Conservation (phyloP, 768 basidiomycete species). For the Boletus vinaceobasis region DNA sequence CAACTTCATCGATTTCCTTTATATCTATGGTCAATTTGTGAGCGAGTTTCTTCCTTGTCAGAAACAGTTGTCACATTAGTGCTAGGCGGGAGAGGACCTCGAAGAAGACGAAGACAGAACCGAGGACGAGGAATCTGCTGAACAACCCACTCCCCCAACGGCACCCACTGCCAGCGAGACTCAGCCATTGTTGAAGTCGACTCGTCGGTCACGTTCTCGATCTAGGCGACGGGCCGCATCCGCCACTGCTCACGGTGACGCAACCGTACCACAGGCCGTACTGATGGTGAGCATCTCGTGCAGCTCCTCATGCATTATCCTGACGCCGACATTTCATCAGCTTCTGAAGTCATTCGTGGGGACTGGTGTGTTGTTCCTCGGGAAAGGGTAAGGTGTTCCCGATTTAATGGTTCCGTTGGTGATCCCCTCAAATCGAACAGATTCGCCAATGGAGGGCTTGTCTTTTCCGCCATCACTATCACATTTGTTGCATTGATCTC, state of each 20-base stretch:
- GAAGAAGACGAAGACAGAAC: constrained; percentile 78
- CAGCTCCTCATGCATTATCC: neutral
- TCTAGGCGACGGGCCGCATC: constrained; percentile 54
- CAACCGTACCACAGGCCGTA: constrained; percentile 86
- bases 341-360: constrained; percentile 92
- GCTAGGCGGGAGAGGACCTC: constrained; percentile 84
- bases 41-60: constrained; percentile 31
- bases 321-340: constrained; percentile 36
- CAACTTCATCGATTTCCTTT: constrained; percentile 93
- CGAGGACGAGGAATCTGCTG: constrained; percentile 51
- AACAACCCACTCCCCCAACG: constrained; percentile 17
- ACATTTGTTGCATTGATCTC: constrained; percentile 81
- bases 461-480: constrained; percentile 82
- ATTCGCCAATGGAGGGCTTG: constrained; percentile 92
- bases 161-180: constrained; percentile 38
- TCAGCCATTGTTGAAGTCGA: constrained; percentile 51
- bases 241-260: constrained; percentile 72
- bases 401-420: neutral
- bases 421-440: constrained; percentile 36
- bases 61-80: constrained; percentile 1
- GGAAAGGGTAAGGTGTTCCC: constrained; percentile 64
- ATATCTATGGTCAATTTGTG: constrained; percentile 95
- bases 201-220: constrained; percentile 45
- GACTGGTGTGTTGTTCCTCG: constrained; percentile 93
- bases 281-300: constrained; percentile 65